A percentile compares a stretch with the other conserved stretches of the same genome.
phyloP scores from a whole-genome alignment of 2,329 filamentous ascomycete genomes.

The Shiraia sp. region DNA sequence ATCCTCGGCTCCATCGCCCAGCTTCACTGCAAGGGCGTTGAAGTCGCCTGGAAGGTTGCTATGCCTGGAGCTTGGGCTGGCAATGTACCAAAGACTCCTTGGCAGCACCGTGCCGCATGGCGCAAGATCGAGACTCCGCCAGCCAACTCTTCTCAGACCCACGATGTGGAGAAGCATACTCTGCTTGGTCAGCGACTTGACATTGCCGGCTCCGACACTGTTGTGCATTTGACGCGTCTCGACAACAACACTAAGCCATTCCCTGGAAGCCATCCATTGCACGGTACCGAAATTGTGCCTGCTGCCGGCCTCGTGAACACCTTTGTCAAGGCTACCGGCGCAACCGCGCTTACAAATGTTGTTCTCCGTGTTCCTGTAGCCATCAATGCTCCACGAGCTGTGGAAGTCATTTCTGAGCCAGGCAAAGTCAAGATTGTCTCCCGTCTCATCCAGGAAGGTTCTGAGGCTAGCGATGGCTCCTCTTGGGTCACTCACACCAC shows the following conservation, averaged over 20 bases:
- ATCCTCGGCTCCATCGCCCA: constrained; percentile 33
- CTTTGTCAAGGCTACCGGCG: constrained; percentile 39
- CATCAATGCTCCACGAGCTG: constrained; percentile 32
- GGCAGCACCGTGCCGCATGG: constrained; percentile 24
- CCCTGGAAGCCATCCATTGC: constrained; percentile 45
- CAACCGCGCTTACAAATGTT: constrained; percentile 33
- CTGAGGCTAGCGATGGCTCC: constrained; percentile 4
- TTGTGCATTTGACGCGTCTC: constrained; percentile 38
- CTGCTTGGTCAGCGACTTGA: constrained; percentile 38
- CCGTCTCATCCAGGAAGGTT: constrained; percentile 5
- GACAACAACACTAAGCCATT: constrained; percentile 44
- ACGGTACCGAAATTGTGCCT: constrained; percentile 49
- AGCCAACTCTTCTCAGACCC: constrained; percentile 4
- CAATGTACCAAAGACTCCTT: constrained; percentile 26
- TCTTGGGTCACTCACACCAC: constrained; percentile 11
- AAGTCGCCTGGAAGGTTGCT: constrained; percentile 20
- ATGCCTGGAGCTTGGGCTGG: constrained; percentile 13
- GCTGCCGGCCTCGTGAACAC: constrained; percentile 49
- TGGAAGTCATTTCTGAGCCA: constrained; percentile 36
- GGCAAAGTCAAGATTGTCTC: constrained; percentile 7
- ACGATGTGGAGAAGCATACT: constrained; percentile 42
- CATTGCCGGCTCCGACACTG: constrained; percentile 32
- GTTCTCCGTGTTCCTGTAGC: constrained; percentile 42
- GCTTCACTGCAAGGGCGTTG: constrained; percentile 34
- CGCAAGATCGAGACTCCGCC: constrained; percentile 9